Evolutionary conservation across 805 yeast species (phyloP).

Genomic region (Saturnispora bothae): DNA sequence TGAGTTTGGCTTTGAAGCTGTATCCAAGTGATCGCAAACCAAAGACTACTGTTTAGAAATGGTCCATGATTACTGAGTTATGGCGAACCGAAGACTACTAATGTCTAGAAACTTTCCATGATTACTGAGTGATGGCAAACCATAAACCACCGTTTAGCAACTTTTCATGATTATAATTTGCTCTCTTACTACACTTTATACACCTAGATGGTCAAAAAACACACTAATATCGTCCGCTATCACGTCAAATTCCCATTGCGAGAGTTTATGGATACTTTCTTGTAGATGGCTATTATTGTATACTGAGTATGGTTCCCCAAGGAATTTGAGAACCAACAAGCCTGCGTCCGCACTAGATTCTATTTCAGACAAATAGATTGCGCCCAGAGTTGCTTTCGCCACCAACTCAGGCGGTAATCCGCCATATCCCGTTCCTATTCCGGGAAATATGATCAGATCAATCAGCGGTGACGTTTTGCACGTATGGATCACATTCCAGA

Average conservation of each 20-base stretch:
- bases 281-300: conserved; percentile 7
- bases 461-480: too few species aligned
- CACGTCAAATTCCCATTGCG: conserved; percentile 1
- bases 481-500: conserved; percentile 27
- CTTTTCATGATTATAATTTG: too few species aligned
- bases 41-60: neutral
- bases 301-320: conserved; percentile 17
- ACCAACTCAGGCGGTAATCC: conserved; percentile 24
- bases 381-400: conserved; percentile 28
- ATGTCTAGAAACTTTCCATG: too few species aligned
- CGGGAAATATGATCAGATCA: conserved; percentile 22
- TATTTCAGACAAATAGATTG: conserved; percentile 16
- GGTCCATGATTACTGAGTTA: too few species aligned
- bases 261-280: neutral
- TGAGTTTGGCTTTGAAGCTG: conserved; percentile 18
- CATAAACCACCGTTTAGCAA: too few species aligned
- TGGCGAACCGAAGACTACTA: too few species aligned
- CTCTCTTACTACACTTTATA: neutral
- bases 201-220: conserved; percentile 3
- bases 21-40: conserved; percentile 8
- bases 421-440: conserved; percentile 33
- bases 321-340: conserved; percentile 17
- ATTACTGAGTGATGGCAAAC: too few species aligned
- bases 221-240: conserved; percentile 8
- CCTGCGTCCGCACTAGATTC: conserved; percentile 16